These are phyloP conservation scores for Podospora comata DNA, from an alignment of 495 filamentous ascomycete genomes.

Conservation along the genomic window DNA sequence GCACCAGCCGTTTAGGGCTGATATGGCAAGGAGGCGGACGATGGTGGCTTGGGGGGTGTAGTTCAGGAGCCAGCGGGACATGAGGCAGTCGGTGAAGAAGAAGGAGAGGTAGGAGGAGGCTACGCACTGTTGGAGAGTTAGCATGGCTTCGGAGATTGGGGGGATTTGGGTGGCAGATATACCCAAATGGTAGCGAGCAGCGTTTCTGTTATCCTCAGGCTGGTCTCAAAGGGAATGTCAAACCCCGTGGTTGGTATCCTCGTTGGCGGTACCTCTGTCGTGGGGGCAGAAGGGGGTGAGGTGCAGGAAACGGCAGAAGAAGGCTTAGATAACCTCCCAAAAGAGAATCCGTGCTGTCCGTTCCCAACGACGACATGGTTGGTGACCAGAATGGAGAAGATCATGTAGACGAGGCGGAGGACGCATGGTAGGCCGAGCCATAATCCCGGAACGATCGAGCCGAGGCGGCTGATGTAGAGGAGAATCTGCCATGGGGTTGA, in stretches of 20 bases:
- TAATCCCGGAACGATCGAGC: slow-evolving; percentile 43
- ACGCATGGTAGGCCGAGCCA: slow-evolving; percentile 44
- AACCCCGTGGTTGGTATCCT: slow-evolving; percentile 8
- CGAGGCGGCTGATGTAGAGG: slow-evolving; percentile 45
- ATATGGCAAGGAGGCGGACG: slow-evolving; percentile 77
- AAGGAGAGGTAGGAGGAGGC: slow-evolving; percentile 83
- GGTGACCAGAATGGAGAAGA: slow-evolving; percentile 28
- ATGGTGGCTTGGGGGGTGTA: slow-evolving; percentile 84
- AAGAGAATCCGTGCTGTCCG: background rate
- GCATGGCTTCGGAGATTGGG: background rate
- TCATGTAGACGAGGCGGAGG: slow-evolving; percentile 44
- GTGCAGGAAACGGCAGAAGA: background rate
- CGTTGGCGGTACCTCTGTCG: slow-evolving; percentile 8
- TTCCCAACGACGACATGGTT: slow-evolving; percentile 28
- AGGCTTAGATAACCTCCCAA: background rate
- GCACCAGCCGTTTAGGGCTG: slow-evolving; percentile 73
- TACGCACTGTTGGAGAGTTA: slow-evolving; percentile 54
- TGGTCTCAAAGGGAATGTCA: slow-evolving; percentile 29
- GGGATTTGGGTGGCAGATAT: slow-evolving; percentile 16
- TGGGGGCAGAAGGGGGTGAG: background rate
- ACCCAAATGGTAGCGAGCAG: slow-evolving; percentile 82
- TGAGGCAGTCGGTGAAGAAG: slow-evolving; percentile 87
- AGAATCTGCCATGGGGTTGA: slow-evolving; percentile 45
- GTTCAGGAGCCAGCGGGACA: slow-evolving; percentile 87
- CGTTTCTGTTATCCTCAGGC: slow-evolving; percentile 68